Base-by-base conservation (phyloP, 495 filamentous ascomycete species). In the Penicillium macrosclerotiorum region DNA sequence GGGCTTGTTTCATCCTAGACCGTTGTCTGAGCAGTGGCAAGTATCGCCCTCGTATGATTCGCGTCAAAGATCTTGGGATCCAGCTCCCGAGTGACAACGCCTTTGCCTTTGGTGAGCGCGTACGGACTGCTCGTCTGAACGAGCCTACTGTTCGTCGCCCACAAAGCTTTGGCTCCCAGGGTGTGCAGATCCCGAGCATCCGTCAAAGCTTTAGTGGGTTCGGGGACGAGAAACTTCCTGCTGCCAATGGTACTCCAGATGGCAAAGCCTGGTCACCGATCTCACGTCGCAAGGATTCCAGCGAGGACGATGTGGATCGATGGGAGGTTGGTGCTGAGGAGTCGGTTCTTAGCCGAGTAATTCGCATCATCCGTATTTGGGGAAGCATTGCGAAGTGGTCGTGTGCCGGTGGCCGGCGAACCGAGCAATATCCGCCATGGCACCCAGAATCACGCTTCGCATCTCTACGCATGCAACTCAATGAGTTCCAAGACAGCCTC, bases 1-100 rank as follows among this genome's bases (percentile, higher is more conserved):
- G 88, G 77, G 88, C 88, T 43, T 89, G 87, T 49, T 87, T 91
- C 52, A 82, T 92, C 40, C 76, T 94, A 48, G 89, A 95, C 59
- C 79, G 88, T 11, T 85, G 86, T 57, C 65, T 93, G 24, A 82
- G 84, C 40, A 88, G 83, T 54, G 88, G 88, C 18, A 85, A 87
- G 54, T 82, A 84, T 47, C 77, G 88, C 6, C 81, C 83, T 1
- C 78, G 81, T 12, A 86, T 86, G 69, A 78, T 90, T 43, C 73
- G 74, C 14, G 73, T 80, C 13, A 78, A 83, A 35, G 84, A 89
- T 38, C 68, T 90, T 22, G 77, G 52, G 24, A 72, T 75, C 24
- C 72, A 75, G 41, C 63, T 75, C 14, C 72, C 72, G 16, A 75
- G 72, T 46, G 70, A 75, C 27, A 72, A 75, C 41, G 72, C 72